Percentiles rank a stretch among this genome's conserved stretches.
Evolutionary conservation across 495 filamentous ascomycete species (phyloP).

Genomic region (Aspergillus nanangensis): DNA sequence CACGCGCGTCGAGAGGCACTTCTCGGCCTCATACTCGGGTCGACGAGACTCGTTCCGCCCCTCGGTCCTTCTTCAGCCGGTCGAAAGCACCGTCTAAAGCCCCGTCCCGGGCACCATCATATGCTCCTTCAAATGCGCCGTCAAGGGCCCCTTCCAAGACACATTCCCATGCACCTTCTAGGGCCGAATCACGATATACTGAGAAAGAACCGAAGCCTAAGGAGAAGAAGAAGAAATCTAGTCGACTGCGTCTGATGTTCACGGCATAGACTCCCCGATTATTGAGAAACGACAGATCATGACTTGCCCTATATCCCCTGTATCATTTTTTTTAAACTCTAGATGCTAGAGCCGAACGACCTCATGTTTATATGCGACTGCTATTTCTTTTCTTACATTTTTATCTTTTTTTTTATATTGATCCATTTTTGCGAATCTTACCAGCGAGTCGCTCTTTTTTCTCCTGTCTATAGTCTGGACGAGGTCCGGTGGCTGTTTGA

Average conservation of each 20-base stretch:
- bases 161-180: slow-evolving; percentile 17
- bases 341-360: too few species aligned
- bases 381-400: too few species aligned
- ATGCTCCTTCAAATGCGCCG: slow-evolving; percentile 15
- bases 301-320: too few species aligned
- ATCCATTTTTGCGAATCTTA: too few species aligned
- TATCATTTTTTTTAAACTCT: too few species aligned
- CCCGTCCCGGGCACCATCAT: neutral
- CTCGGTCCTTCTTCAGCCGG: neutral
- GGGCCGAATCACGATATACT: slow-evolving; percentile 19
- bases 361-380: too few species aligned
- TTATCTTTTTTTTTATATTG: too few species aligned
- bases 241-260: slow-evolving; percentile 42
- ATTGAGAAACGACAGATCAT: slow-evolving; percentile 3
- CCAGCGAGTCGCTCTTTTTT: too few species aligned
- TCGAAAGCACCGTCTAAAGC: slow-evolving; percentile 2
- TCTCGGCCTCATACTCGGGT: neutral
- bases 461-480: too few species aligned
- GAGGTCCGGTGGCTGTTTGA: too few species aligned
- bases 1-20: slow-evolving; percentile 12
- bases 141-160: slow-evolving; percentile 14
- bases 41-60: neutral
- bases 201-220: slow-evolving; percentile 33
- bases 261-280: slow-evolving; percentile 21
- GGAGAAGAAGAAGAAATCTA: slow-evolving; percentile 39